These are phyloP conservation scores for Tarenaya hassleriana DNA, from an alignment of 345 rosid species.

Conservation along the genomic window DNA sequence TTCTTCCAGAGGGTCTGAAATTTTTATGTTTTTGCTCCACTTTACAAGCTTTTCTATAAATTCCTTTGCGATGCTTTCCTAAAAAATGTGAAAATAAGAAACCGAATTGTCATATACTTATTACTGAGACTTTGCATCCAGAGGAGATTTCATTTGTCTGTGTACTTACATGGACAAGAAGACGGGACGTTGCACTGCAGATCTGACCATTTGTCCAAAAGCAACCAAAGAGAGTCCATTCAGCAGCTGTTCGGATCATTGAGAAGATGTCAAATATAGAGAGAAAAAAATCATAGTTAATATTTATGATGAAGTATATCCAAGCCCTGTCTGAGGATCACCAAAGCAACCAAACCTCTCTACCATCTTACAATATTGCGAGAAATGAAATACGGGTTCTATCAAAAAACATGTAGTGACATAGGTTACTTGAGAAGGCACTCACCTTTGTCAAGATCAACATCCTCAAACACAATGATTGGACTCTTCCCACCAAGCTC, in stretches of 20 bases:
- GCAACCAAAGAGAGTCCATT: constrained; percentile 87
- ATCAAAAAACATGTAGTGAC: background rate
- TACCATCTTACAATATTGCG: constrained; percentile 4
- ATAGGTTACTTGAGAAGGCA: constrained; percentile 2
- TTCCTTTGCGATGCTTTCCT: constrained; percentile 72
- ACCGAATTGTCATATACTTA: background rate
- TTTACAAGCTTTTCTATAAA: constrained; percentile 61
- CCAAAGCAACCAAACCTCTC: background rate
- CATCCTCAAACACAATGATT: constrained; percentile 83
- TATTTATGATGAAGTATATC: background rate
- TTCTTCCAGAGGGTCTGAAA: constrained; percentile 82
- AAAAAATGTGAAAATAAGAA: constrained; percentile 6
- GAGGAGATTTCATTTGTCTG: constrained; percentile 1
- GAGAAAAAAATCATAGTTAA: background rate
- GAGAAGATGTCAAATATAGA: constrained; percentile 18
- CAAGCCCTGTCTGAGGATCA: background rate
- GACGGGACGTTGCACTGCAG: constrained; percentile 97
- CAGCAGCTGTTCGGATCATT: constrained; percentile 56
- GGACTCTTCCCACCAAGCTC: constrained; percentile 98
- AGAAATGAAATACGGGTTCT: background rate
- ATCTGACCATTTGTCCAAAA: constrained; percentile 98
- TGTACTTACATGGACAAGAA: constrained; percentile 71
- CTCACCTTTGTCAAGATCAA: constrained; percentile 82
- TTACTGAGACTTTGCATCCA: constrained; percentile 1
- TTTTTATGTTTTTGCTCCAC: constrained; percentile 70